A percentile compares a stretch with the other conserved stretches of the same genome.
phyloP scores from a whole-genome alignment of 2,329 filamentous ascomycete genomes.

The Cladorrhinum sp. region DNA sequence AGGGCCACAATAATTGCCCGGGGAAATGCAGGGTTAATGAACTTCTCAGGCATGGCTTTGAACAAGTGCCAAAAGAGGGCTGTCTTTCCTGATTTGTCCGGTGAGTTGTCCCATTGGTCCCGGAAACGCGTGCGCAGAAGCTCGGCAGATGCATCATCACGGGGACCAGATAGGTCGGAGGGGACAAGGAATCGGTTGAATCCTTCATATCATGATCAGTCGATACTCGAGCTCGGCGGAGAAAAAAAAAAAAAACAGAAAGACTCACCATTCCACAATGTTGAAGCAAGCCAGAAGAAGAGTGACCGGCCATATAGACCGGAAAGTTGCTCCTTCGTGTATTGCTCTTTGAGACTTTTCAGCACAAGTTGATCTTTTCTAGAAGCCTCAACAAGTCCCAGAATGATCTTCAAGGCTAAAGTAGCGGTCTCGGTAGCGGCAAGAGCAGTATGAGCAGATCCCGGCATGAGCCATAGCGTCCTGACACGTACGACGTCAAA shows the following conservation, averaged over 20 bases:
- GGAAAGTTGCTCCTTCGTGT: slow-evolving; percentile 6
- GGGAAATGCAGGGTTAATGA: slow-evolving; percentile 9
- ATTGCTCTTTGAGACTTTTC: not conserved
- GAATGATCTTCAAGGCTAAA: slow-evolving; percentile 3
- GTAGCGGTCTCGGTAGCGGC: slow-evolving; percentile 5
- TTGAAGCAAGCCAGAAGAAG: slow-evolving; percentile 12
- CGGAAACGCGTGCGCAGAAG: slow-evolving; percentile 9
- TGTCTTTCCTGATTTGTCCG: slow-evolving; percentile 9
- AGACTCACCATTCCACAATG: slow-evolving; percentile 11
- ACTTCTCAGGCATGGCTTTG: slow-evolving; percentile 12
- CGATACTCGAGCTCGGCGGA: not conserved
- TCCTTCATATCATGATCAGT: not conserved
- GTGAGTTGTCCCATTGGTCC: slow-evolving; percentile 1
- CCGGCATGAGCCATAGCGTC: slow-evolving; percentile 10
- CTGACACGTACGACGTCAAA: slow-evolving; percentile 8
- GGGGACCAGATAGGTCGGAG: slow-evolving; percentile 10
- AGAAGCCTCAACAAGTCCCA: slow-evolving; percentile 4
- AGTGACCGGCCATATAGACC: slow-evolving; percentile 12
- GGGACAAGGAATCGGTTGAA: slow-evolving; percentile 12
- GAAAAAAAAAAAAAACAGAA: too few relatives aligned
- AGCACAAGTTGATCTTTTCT: slow-evolving; percentile 6
- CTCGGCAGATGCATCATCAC: slow-evolving; percentile 11
- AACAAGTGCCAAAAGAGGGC: slow-evolving; percentile 6
- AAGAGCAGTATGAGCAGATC: not conserved
- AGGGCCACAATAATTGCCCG: slow-evolving; percentile 9